phyloP scores from a whole-genome alignment of 495 filamentous ascomycete species.

The Pseudomonodictys pantanalensis region DNA sequence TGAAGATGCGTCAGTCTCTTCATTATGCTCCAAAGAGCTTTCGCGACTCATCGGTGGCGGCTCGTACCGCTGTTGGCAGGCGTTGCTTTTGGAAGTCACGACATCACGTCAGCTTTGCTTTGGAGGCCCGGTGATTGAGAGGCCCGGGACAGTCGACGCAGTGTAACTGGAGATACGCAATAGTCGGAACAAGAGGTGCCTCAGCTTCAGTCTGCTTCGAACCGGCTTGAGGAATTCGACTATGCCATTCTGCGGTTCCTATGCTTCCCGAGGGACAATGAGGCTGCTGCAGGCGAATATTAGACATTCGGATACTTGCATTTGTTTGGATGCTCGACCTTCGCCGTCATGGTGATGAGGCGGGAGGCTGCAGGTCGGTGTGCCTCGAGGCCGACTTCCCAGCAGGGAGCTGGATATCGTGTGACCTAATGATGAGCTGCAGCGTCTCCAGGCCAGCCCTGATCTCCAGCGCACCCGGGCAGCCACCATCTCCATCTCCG shows the following conservation, averaged over 20 bases:
- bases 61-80: conserved; percentile 31
- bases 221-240: conserved; percentile 19
- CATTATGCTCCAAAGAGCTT: background rate
- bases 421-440: conserved; percentile 24
- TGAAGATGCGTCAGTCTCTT: background rate
- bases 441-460: background rate
- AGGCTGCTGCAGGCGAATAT: conserved; percentile 29
- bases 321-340: conserved; percentile 24
- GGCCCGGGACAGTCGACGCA: background rate
- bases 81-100: conserved; percentile 19
- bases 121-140: background rate
- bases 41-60: conserved; percentile 12
- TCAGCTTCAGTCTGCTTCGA: background rate
- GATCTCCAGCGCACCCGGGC: conserved; percentile 19
- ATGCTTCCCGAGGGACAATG: conserved; percentile 26
- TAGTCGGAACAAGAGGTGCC: background rate
- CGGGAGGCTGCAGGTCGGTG: conserved; percentile 33
- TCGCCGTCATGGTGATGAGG: conserved; percentile 16
- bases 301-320: conserved; percentile 3
- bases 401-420: conserved; percentile 26
- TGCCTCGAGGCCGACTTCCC: conserved; percentile 13
- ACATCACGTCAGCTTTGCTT: conserved; percentile 19
- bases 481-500: conserved; percentile 31
- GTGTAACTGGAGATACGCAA: conserved; percentile 8
- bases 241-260: conserved; percentile 14